Evolutionary conservation across 257 asterid species (phyloP), one percentile per base, ranked within the genome.

Genomic region (Primulina eburnea): DNA sequence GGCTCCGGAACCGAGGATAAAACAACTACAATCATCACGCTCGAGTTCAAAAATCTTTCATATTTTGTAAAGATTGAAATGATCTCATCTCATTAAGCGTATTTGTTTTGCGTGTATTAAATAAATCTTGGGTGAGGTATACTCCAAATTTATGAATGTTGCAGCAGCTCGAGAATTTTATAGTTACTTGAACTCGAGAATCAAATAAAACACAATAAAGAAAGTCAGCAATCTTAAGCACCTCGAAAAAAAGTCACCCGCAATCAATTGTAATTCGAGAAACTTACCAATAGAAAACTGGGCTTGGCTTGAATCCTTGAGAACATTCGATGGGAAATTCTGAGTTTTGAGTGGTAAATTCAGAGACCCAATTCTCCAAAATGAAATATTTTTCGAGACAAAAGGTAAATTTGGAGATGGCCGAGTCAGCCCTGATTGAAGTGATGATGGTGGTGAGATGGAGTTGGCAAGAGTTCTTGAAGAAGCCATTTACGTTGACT

Each of bases 251-350:
- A 3, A 4, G 26, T 24, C 26, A 24, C 26, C 26, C 26, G 26
- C 26, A 64, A 60, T 14, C 28, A 47, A 12, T 0, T 50, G 60
- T 37, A 43, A 58, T 50, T 52, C 26, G 73, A 63, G 20, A n/a
- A 75, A 72, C 70, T 82, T 68, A 85, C 98, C 88, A 7, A 78
- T 16, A 38, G 89, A 80, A 62, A 84, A 18, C 34, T 70, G 86
- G 67, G 78, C 28, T 68, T 68, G 81, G 77, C 43, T 73, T 18
- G 95, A 82, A 75, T 78, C 76, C 33, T 58, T 75, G 78, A 79
- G 26, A 57, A 73, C 75, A 75, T 64, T 71, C 11, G 80, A 73
- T 65, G 56, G 74, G 47, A 55, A 74, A 11, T 7, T 60, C 26
- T 57, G 66, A 26, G 70, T 57, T 60, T 73, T 71, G 52, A 50